Evolutionary conservation across 352 stramenopile species (phyloP).

Genomic region (Phytophthora tentaculata): DNA sequence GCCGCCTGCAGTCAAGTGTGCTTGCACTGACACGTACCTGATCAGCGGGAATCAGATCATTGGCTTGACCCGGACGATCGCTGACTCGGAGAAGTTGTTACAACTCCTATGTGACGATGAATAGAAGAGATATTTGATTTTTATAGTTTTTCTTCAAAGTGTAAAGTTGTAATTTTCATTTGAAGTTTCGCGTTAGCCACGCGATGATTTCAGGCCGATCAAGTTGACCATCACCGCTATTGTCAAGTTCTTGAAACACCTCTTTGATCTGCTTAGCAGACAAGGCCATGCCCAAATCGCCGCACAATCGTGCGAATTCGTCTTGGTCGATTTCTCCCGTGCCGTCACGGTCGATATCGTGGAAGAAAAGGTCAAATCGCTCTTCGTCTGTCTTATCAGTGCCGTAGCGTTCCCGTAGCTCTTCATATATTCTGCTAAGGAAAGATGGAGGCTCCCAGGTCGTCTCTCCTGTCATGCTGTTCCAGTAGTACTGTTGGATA

Average conservation of each 20-base stretch:
- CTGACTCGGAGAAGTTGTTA: constrained; percentile 80
- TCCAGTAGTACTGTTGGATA: constrained; percentile 72
- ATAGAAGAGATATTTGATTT: constrained; percentile 22
- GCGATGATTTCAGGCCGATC: constrained; percentile 63
- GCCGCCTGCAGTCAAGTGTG: constrained; percentile 53
- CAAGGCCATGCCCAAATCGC: constrained; percentile 71
- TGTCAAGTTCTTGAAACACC: constrained; percentile 69
- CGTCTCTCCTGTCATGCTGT: constrained; percentile 65
- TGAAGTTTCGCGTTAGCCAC: constrained; percentile 61
- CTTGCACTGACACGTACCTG: constrained; percentile 81
- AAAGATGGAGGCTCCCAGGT: constrained; percentile 66
- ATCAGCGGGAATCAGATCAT: constrained; percentile 79
- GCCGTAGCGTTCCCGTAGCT: constrained; percentile 60
- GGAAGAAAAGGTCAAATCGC: constrained; percentile 70
- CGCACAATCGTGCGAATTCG: constrained; percentile 70
- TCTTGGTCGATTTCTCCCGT: constrained; percentile 68
- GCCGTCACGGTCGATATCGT: constrained; percentile 64
- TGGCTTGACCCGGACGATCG: constrained; percentile 79
- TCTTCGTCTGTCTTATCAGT: constrained; percentile 58
- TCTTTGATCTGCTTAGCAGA: constrained; percentile 59
- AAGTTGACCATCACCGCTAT: constrained; percentile 63
- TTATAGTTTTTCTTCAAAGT: no score
- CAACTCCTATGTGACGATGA: constrained; percentile 62
- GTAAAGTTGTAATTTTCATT: constrained; percentile 16
- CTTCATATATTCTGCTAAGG: constrained; percentile 59